Evolutionary conservation across 148 eudicot genomes (phyloP), one percentile per base, ranked within the genome.

Genomic region (Mesembryanthemum crystallinum): DNA sequence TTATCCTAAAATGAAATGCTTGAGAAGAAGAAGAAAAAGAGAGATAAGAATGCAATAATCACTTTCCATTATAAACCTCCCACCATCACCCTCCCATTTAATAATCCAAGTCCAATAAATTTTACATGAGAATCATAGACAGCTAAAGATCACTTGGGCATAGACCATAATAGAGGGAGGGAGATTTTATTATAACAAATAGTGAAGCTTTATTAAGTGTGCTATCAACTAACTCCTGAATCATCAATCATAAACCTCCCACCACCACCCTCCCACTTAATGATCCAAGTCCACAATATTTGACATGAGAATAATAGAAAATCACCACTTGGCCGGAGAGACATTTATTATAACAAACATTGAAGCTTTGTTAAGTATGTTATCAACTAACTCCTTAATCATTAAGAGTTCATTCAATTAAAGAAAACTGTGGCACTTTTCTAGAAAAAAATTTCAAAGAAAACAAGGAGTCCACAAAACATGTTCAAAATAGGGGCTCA

Each of bases 41-140:
- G n/a, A n/a, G n/a, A n/a, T n/a, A n/a, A 15, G 47, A 55, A 72
- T 35, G 1, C 64, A 58, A 23, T 65, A 72, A 65, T 25, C 47
- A 8, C 39, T n/a, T 24, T 49, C 49, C 43, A 5, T 9, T 25
- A 30, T n/a, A 54, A 64, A 25, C 27, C 47, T 28, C 67, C 59
- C 30, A 67, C 18, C 28, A 65, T 66, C n/a, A 25, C 63, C 20
- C 3, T 49, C 23, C 60, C 30, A 9, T 37, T 23, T 17, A 67
- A 66, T 42, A 30, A 69, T 65, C 65, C 35, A 7, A 3, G 18
- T 55, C 5, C 0, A 23, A 9, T 37, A 52, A 76, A 25, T 14
- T 20, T 3, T 28, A 11, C 25, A 21, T 30, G 8, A n/a, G 7
- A 18, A 64, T 6, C 21, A 23, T 18, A 13, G 60, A 17, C 17